Percentiles rank a stretch among this genome's conserved stretches.
These are phyloP conservation scores for Xylariaceae sp. DNA, from an alignment of 2,329 filamentous ascomycete species.

Conservation along the genomic window DNA sequence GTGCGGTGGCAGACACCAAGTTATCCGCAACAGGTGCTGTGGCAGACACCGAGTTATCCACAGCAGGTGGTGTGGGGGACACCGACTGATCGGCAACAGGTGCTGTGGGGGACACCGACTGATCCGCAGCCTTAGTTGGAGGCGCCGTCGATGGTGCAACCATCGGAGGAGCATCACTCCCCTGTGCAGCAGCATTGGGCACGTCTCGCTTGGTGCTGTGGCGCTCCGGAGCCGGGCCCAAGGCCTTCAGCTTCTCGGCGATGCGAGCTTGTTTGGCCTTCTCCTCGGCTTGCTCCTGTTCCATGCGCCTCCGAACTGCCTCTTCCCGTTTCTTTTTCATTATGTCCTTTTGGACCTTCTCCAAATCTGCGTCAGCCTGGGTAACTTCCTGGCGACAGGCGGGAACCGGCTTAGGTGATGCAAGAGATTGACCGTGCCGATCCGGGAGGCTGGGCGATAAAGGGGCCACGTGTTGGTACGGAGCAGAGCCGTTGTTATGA, in stretches of 20 bases:
- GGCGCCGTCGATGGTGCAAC: conserved; percentile 16
- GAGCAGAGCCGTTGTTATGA: conserved; percentile 37
- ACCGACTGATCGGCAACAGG: not conserved
- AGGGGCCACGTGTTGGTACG: conserved; percentile 37
- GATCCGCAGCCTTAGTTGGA: conserved; percentile 27
- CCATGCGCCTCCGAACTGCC: conserved; percentile 61
- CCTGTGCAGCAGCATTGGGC: conserved; percentile 29
- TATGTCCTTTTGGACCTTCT: conserved; percentile 60
- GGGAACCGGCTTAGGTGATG: conserved; percentile 41
- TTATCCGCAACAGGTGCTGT: no score
- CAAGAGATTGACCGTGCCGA: conserved; percentile 36
- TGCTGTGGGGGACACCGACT: conserved; percentile 27
- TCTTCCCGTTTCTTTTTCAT: conserved; percentile 68
- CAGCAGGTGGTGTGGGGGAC: no score
- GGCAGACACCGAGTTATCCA: no score
- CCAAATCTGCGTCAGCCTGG: conserved; percentile 48
- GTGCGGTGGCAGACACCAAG: no score
- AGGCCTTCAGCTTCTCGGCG: conserved; percentile 63
- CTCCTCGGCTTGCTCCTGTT: conserved; percentile 67
- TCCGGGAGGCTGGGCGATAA: conserved; percentile 20
- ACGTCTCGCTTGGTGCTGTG: conserved; percentile 54
- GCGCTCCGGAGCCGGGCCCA: conserved; percentile 60
- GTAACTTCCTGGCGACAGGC: conserved; percentile 31
- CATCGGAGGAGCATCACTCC: conserved; percentile 23
- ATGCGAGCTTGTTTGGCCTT: conserved; percentile 67